Evolutionary conservation across 495 filamentous ascomycete genomes (phyloP), one percentile per base, ranked within the genome.

Genomic region (Podospora appendiculata): DNA sequence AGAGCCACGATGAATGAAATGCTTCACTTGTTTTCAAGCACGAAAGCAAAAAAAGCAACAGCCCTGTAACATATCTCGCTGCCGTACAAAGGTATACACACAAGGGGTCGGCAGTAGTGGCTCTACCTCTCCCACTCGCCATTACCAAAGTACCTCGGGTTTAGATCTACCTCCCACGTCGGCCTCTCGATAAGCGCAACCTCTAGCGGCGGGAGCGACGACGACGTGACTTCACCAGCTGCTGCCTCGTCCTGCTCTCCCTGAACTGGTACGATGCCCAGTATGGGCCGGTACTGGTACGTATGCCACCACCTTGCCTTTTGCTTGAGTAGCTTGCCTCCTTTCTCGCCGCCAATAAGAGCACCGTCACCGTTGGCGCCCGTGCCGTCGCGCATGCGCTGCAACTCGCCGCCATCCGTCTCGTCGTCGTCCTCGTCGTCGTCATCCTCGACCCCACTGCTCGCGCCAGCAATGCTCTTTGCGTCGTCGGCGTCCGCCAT

Each of bases 111-210:
- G 25, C 2, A 25, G 25, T 25, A 5, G 25, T 25, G 25, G 25
- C 36, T 42, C 60, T 36, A 63, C 50, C 61, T 60, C 52, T 65
- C 58, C 58, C 54, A 53, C 64, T 88, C 85, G 50, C 83, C 82
- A 47, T 87, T 79, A 18, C 76, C 80, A 58, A 83, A 73, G 61
- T 83, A 95, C 41, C 83, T 77, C 41, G 85, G 83, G 4, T 88
- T 84, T 62, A 95, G 65, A 51, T 92, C 88, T 45, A 90, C 72
- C 64, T 94, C 89, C 80, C 86, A 92, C 58, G 81, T 70, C 16
- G 93, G 93, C 60, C 93, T 73, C 74, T 98, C 93, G 2, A 96
- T 79, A 44, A 96, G 66, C 0, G 85, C 91, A 13, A 96, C 87
- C 65, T 96, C 92, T 8, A 91, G 68, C 6, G 70, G 65, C 47